A percentile compares a stretch with the other conserved stretches of the same genome.
phyloP scores from a whole-genome alignment of 2,329 filamentous ascomycete genomes.

The Ophiostoma tasmaniense region DNA sequence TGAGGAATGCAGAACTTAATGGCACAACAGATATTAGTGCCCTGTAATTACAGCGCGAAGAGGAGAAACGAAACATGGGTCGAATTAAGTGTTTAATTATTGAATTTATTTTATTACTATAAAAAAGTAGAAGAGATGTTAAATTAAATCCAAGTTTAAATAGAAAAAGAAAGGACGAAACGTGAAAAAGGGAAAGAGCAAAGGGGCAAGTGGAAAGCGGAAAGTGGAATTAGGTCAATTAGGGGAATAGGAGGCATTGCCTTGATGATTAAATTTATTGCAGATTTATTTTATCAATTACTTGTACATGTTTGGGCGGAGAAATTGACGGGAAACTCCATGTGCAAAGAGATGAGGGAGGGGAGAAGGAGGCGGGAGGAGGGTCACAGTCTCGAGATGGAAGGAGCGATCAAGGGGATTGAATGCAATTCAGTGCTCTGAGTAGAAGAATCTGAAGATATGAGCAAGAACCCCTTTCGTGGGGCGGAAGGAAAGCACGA shows the following conservation, averaged over 20 bases:
- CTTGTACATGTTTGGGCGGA: neutral
- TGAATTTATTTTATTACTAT: neutral
- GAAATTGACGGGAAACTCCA: neutral
- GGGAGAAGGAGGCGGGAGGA: neutral
- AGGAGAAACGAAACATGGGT: neutral
- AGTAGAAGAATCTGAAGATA: neutral
- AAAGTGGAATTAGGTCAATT: neutral
- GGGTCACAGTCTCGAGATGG: neutral
- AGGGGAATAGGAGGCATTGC: neutral
- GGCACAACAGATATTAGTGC: neutral
- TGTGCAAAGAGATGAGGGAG: neutral
- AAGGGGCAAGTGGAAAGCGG: neutral
- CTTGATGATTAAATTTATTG: neutral
- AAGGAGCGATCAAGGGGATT: neutral
- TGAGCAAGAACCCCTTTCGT: constrained; percentile 13
- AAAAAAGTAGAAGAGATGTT: neutral
- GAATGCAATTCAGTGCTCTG: neutral
- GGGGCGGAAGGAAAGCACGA: constrained; percentile 15
- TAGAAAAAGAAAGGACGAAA: constrained; percentile 8
- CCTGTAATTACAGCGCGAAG: neutral
- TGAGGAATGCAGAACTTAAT: neutral
- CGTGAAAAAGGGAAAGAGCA: neutral
- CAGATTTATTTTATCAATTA: neutral
- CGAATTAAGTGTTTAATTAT: neutral
- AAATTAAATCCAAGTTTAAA: neutral